phyloP scores from a whole-genome alignment of 1,284 basidiomycete genomes.

The Exobasidium rhododendri region DNA sequence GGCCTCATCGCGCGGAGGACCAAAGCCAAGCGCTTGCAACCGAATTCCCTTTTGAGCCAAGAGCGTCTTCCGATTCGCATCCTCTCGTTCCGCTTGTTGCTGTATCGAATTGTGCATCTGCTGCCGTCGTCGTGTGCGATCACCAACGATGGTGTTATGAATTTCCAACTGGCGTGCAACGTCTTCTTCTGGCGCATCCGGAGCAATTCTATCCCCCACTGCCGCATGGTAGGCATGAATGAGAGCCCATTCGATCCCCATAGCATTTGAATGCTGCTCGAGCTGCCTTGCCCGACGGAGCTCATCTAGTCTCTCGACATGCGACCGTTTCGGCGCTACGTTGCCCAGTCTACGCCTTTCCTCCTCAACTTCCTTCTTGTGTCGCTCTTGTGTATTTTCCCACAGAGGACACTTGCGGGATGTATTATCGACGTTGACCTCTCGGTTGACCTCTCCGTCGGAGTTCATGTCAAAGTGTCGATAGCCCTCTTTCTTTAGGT shows the following conservation, averaged over 20 bases:
- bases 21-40: neutral
- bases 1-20: no score
- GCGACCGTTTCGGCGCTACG: neutral
- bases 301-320: neutral
- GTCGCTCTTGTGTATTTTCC: neutral
- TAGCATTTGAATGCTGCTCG: neutral
- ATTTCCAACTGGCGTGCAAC: neutral
- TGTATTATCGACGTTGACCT: neutral
- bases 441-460: neutral
- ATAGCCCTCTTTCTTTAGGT: neutral
- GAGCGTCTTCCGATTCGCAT: neutral
- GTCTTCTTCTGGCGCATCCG: neutral
- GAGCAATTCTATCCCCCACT: no score
- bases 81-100: neutral
- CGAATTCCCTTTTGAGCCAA: neutral
- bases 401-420: neutral
- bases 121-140: neutral
- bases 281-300: neutral
- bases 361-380: neutral
- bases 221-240: no score
- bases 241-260: neutral
- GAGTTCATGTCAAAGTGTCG: neutral
- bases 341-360: neutral
- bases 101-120: neutral
- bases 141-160: neutral